Percentiles rank a stretch among this genome's conserved stretches.
Evolutionary conservation across 176 grass and related monocot genomes (phyloP).

Genomic region (Zoysia pacifica): DNA sequence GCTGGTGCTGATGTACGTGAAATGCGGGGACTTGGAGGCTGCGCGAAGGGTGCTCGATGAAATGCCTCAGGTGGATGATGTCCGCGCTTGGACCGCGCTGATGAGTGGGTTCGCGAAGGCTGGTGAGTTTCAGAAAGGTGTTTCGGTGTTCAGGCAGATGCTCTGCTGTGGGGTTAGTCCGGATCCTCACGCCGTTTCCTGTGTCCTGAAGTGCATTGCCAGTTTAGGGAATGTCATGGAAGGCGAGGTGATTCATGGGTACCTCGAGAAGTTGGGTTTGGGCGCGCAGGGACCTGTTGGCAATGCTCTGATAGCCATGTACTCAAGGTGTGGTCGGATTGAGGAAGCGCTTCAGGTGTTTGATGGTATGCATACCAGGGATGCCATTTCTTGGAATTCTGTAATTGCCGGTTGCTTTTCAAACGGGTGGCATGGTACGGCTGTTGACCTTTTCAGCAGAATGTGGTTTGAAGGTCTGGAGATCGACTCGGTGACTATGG

Average conservation of each 20-base stretch:
- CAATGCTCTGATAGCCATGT: slow-evolving; percentile 72
- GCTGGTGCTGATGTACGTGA: slow-evolving; percentile 69
- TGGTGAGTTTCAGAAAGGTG: slow-evolving; percentile 46
- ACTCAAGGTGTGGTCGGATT: slow-evolving; percentile 53
- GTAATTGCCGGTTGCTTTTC: slow-evolving; percentile 69
- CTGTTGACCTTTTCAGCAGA: slow-evolving; percentile 45
- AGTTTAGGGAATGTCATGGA: slow-evolving; percentile 41
- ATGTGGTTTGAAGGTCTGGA: slow-evolving; percentile 56
- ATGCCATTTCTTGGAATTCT: slow-evolving; percentile 87
- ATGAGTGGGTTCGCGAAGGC: slow-evolving; percentile 59
- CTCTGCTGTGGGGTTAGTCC: slow-evolving; percentile 44
- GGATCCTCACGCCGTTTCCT: slow-evolving; percentile 61
- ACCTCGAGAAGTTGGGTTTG: slow-evolving; percentile 62
- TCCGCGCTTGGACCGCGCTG: slow-evolving; percentile 64
- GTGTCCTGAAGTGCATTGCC: slow-evolving; percentile 65
- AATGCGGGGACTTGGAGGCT: slow-evolving; percentile 55
- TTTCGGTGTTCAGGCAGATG: slow-evolving; percentile 67
- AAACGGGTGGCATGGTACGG: slow-evolving; percentile 54
- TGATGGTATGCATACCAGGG: slow-evolving; percentile 54
- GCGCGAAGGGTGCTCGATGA: slow-evolving; percentile 65
- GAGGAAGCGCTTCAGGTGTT: slow-evolving; percentile 58
- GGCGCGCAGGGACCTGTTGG: slow-evolving; percentile 53
- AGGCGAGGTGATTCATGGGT: slow-evolving; percentile 64
- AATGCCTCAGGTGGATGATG: slow-evolving; percentile 45
- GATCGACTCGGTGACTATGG: slow-evolving; percentile 66